A percentile compares a stretch with the other conserved stretches of the same genome.
These are phyloP conservation scores for Pichia gijzeniarum DNA, from an alignment of 805 yeast genomes.

Conservation along the genomic window DNA sequence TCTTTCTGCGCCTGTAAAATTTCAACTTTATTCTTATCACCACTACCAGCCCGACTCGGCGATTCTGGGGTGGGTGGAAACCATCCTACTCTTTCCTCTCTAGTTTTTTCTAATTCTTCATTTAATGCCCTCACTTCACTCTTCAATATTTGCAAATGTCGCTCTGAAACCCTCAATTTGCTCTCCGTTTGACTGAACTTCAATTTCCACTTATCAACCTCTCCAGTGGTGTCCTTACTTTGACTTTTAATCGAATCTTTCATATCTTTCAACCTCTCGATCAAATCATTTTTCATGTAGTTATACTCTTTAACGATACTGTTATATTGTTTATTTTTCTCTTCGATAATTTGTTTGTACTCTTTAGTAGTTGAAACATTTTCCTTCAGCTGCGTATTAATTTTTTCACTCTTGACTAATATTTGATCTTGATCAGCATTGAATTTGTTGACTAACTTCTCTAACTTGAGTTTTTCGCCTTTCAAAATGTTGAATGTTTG, in stretches of 20 bases:
- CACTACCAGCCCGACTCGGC: constrained; percentile 12
- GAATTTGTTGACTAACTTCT: constrained; percentile 16
- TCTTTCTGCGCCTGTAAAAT: constrained; percentile 37
- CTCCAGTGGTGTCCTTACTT: constrained; percentile 3
- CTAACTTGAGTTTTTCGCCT: constrained; percentile 15
- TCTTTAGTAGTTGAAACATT: constrained; percentile 10
- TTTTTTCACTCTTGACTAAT: constrained; percentile 14
- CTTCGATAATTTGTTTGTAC: constrained; percentile 17
- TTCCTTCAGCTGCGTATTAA: constrained; percentile 4
- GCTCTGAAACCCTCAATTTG: constrained; percentile 7
- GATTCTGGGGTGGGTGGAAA: constrained; percentile 23
- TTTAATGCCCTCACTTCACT: constrained; percentile 4
- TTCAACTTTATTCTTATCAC: constrained; percentile 10
- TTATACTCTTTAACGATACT: constrained; percentile 25
- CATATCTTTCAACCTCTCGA: constrained; percentile 22
- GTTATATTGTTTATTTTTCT: constrained; percentile 19
- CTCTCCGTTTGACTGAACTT: constrained; percentile 4
- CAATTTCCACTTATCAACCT: constrained; percentile 1
- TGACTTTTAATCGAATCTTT: constrained; percentile 18
- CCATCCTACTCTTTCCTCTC: constrained; percentile 14
- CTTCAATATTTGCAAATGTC: constrained; percentile 3
- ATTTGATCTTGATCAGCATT: constrained; percentile 19
- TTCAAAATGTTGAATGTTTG: constrained; percentile 15
- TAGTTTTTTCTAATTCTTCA: constrained; percentile 5
- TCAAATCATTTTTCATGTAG: constrained; percentile 28